Base-by-base conservation (phyloP, 352 stramenopile species). In the Pythium dissotocum region DNA sequence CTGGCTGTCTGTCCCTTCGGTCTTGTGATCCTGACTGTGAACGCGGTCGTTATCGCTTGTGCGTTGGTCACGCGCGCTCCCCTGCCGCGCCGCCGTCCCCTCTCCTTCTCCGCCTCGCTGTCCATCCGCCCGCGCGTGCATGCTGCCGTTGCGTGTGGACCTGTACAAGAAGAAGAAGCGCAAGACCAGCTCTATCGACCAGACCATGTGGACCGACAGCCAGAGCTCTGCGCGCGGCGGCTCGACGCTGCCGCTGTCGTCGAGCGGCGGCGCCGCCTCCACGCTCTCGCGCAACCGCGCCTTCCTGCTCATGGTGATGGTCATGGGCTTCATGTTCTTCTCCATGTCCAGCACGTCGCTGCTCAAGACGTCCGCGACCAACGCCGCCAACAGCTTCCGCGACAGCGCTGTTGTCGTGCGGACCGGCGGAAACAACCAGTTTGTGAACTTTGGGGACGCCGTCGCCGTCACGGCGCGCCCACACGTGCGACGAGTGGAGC, bases 151-250 rank as follows among this genome's bases (percentile, higher is more conserved):
- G 68, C 82, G 77, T 67, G 71, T 51, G n/a, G 57, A 72, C 26
- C 51, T 51, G 21, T 36, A 65, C 32, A 48, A 65, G 48, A 84
- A 88, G 75, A 93, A 93, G 81, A 93, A 93, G 77, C 85, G 85
- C 67, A 93, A 93, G 82, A 80, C 88, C 53, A 93, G 85, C 63
- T 85, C 78, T 33, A 65, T 88, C 56, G 85, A 85, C n/a, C 66
- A 61, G 44, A 73, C 60, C 69, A 89, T 91, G 83, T 90, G 82
- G 82, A 68, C 70, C 48, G 77, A 88, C 46, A 63, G 38, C 58
- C 66, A 81, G 61, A 64, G 69, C 70, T 38, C 60, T 67, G 35
- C 59, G 64, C 54, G 40, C 48, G 67, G 40, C 60, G 67, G 65
- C 48, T 71, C 61, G 5, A 57, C 56, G 38, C 59, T 72, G 12